A percentile compares a stretch with the other conserved stretches of the same genome.
Evolutionary conservation across 371 early-diverging fungal genomes (phyloP).

Genomic region (Coemansia sp.): DNA sequence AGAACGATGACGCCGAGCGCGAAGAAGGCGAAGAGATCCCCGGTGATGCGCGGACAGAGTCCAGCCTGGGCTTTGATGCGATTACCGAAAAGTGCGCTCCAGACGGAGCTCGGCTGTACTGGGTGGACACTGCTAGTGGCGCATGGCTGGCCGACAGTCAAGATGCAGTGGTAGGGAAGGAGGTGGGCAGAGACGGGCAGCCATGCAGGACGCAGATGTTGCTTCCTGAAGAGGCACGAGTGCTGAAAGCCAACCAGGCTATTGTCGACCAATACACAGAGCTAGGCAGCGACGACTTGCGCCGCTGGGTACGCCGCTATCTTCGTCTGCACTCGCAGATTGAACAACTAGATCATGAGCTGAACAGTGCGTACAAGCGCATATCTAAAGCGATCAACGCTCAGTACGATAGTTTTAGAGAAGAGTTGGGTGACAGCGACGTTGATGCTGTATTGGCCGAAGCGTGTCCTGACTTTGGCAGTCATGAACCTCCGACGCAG

Average conservation of each 20-base stretch:
- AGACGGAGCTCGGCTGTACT: conserved; percentile 33
- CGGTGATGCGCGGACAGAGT: conserved; percentile 12
- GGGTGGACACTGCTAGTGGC: conserved; percentile 8
- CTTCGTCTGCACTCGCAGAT: conserved; percentile 19
- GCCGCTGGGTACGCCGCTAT: conserved; percentile 36
- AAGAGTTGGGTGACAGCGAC: conserved; percentile 17
- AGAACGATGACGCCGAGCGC: conserved; percentile 20
- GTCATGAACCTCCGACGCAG: neutral
- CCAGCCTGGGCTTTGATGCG: conserved; percentile 14
- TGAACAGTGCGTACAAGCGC: conserved; percentile 18
- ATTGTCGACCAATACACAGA: conserved; percentile 21
- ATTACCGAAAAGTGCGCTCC: conserved; percentile 20
- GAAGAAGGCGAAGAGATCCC: conserved; percentile 47
- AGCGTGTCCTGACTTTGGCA: neutral
- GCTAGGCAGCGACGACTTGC: conserved; percentile 25
- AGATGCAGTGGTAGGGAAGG: conserved; percentile 17
- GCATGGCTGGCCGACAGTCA: conserved; percentile 39
- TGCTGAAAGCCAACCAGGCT: conserved; percentile 26
- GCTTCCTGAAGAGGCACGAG: conserved; percentile 32
- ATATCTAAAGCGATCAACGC: neutral
- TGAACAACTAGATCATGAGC: conserved; percentile 10
- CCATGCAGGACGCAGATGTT: conserved; percentile 28
- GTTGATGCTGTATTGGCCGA: conserved; percentile 16
- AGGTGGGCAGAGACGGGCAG: conserved; percentile 4
- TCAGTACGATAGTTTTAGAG: conserved; percentile 16